These are phyloP conservation scores for Populus tremula DNA, from an alignment of 345 rosid species.

Conservation along the genomic window DNA sequence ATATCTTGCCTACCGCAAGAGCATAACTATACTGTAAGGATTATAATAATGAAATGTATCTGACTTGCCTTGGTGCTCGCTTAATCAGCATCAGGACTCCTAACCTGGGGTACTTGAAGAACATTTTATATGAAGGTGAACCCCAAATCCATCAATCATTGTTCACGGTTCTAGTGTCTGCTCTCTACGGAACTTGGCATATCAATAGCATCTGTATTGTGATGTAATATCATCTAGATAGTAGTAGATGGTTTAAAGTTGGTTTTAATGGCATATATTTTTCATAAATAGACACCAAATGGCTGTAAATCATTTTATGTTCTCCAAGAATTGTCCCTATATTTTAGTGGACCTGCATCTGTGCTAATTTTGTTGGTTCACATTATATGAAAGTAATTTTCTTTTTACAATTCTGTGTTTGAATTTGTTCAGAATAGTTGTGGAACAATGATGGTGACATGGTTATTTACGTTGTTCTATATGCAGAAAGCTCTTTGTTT, in stretches of 20 bases:
- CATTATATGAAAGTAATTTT: not conserved
- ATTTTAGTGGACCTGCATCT: not conserved
- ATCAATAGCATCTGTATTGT: not conserved
- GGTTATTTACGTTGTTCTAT: not conserved
- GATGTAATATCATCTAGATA: not conserved
- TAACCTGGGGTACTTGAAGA: not conserved
- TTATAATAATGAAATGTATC: not conserved
- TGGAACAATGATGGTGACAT: not conserved
- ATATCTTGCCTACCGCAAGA: not conserved
- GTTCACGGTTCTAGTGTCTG: not conserved
- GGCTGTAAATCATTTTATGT: not conserved
- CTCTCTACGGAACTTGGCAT: not conserved
- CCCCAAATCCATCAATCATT: not conserved
- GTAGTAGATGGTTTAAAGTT: not conserved
- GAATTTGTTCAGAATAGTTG: not conserved
- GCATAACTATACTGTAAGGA: not conserved
- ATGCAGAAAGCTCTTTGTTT: slow-evolving; percentile 53
- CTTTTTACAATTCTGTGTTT: not conserved
- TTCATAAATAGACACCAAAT: not conserved
- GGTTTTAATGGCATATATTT: not conserved
- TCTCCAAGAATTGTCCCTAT: not conserved
- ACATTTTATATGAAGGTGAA: not conserved
- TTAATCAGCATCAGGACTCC: not conserved
- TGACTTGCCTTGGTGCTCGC: not conserved
- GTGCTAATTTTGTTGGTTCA: not conserved